Evolutionary conservation across 306 rosid genomes (phyloP), one percentile per base, ranked within the genome.

Genomic region (Sophora flavescens): DNA sequence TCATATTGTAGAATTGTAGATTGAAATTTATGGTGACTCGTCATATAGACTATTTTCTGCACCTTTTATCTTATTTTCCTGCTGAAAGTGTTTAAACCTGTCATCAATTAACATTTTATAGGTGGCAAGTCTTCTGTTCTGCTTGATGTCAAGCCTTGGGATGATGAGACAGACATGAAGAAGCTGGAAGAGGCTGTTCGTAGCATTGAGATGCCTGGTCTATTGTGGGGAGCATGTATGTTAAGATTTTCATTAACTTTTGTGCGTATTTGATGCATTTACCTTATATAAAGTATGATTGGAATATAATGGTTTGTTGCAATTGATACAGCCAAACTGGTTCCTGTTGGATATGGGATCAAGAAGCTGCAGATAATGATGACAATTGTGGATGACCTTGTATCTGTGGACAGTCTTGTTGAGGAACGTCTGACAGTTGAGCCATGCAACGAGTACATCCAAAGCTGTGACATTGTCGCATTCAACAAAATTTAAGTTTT

Each of bases 101-200:
- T 15, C 9, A 58, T 61, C 13, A 68, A 14, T 14, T 41, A 30
- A 72, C 70, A n/a, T 72, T 61, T 54, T 45, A 7, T 77, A 92
- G 97, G 97, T 66, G 98, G 98, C 0, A 93, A 93, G 58, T 93
- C 98, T 63, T 93, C 98, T 4, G 91, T 93, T 74, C 88, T 93
- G 50, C 71, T 93, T 32, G 98, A 93, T 77, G 94, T 93, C n/a
- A 93, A 93, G 82, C 98, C 98, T 60, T 93, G 98, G 98, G 98
- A 93, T 1, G 98, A 93, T 18, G 96, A 93, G 80, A 93, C 98
- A 0, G 96, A 93, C 86, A 91, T 93, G 98, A 93, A 93, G 87
- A 91, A 91, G 85, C 87, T 93, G 1, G 98, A 93, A 87, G 98
- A 91, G 87, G 82, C 90, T 69, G 98, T 93, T 45, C 90, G 98